Evolutionary conservation across 2,329 filamentous ascomycete species (phyloP), one percentile per base, ranked within the genome.

Genomic region (Sporothrix brunneoviolacea): DNA sequence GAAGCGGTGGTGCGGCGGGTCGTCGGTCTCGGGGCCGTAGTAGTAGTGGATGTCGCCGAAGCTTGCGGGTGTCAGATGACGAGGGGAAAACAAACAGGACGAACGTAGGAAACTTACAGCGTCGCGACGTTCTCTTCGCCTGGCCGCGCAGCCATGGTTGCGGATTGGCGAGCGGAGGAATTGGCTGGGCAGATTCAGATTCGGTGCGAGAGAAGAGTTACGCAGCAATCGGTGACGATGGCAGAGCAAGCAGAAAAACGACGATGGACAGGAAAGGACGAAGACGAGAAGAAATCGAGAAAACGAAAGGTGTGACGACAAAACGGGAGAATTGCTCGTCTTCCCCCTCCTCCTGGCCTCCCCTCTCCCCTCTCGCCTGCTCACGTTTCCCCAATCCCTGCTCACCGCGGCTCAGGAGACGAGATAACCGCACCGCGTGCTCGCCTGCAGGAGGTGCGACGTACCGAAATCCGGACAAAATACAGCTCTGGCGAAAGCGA

Each of bases 21-120:
- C 81, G 51, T 76, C 72, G 6, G 75, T 74, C 3, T 83, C 82
- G n/a, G 82, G 76, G 22, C 78, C 76, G 68, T 90, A 88, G 67
- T 82, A 89, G 67, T 90, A 91, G 65, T 91, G 87, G 48, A 90
- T 64, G 61, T 91, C 87, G 55, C 79, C 84, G 61, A 88, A 90
- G 60, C 86, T 91, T 22, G 22, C 32, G 5, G 38, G 35, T 44
- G 19, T 21, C 39, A 18, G 38, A 8, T 22, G 7, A 16, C 6
- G 28, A 4, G n/a, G 12, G 19, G 28, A 16, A 22, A 13, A 30
- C 2, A 8, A 24, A 18, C 9, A 8, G n/a, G 28, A 15, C n/a
- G n/a, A n/a, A n/a, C n/a, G n/a, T n/a, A 21, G 32, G 12, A 45
- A 49, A 64, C 68, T 58, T 59, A 74, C 70, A 74, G 69, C 21